Conservation (phyloP, 2,329 filamentous ascomycete species). For the Exserohilum turcica region DNA sequence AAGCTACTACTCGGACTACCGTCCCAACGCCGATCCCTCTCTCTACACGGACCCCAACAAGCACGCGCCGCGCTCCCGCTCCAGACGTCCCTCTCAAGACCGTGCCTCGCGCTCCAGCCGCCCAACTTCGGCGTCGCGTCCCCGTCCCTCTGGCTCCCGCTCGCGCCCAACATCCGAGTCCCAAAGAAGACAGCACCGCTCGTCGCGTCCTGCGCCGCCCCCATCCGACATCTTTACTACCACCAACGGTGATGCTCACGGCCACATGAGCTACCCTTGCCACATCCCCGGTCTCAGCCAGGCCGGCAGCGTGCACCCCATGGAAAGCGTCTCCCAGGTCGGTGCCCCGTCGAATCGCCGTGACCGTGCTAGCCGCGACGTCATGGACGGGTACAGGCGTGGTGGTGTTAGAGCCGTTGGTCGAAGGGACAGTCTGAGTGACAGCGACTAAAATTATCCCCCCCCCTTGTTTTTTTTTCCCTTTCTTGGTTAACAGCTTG, state of each 20-base stretch:
- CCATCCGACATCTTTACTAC: conserved; percentile 47
- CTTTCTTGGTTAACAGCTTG: too few relatives aligned
- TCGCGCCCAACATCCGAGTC: conserved; percentile 42
- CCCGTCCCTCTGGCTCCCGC: conserved; percentile 34
- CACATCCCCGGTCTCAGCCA: conserved; percentile 60
- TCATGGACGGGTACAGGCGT: conserved; percentile 50
- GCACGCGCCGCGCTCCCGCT: conserved; percentile 27
- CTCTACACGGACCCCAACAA: conserved; percentile 29
- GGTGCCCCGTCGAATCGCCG: conserved; percentile 40
- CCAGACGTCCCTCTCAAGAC: conserved; percentile 21
- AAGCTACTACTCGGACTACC: conserved; percentile 50
- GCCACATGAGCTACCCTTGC: conserved; percentile 62
- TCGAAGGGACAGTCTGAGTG: conserved; percentile 60
- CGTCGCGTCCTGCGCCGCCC: conserved; percentile 32
- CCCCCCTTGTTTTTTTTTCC: neutral
- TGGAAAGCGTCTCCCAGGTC: conserved; percentile 49
- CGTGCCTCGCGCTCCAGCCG: conserved; percentile 17
- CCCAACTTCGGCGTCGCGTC: conserved; percentile 15
- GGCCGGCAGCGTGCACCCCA: conserved; percentile 41
- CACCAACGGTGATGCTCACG: conserved; percentile 47
- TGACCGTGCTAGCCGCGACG: conserved; percentile 45
- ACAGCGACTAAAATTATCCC: conserved; percentile 50
- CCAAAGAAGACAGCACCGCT: conserved; percentile 42
- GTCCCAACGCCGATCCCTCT: conserved; percentile 44
- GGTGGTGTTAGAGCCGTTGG: conserved; percentile 48